Percentiles rank a stretch among this genome's conserved stretches.
These are phyloP conservation scores for Arctostaphylos glauca DNA, from an alignment of 148 eudicot species.

Conservation along the genomic window DNA sequence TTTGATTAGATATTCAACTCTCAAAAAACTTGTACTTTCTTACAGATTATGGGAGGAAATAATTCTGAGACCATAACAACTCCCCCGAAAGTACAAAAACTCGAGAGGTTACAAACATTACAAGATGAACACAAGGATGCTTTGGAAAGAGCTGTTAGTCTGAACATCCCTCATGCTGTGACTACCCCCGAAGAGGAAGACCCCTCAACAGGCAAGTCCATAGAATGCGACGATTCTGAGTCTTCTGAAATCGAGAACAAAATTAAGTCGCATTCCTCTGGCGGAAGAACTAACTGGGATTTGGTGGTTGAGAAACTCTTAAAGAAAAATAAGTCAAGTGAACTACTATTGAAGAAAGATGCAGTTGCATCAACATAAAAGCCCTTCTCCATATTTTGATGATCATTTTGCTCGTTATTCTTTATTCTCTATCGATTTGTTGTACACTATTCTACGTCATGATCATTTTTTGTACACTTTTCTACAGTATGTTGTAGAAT, in stretches of 20 bases:
- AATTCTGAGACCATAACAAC: slow-evolving; percentile 37
- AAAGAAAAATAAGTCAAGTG: slow-evolving; percentile 36
- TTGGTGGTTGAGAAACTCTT: slow-evolving; percentile 57
- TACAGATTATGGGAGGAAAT: slow-evolving; percentile 54
- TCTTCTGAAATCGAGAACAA: slow-evolving; percentile 12
- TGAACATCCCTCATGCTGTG: slow-evolving; percentile 80
- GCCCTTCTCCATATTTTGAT: background rate
- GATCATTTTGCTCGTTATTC: background rate
- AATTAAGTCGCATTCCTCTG: slow-evolving; percentile 17
- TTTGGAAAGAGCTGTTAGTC: slow-evolving; percentile 73
- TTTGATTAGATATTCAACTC: background rate
- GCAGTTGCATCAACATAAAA: slow-evolving; percentile 20
- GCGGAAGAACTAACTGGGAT: slow-evolving; percentile 55
- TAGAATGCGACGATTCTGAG: slow-evolving; percentile 4
- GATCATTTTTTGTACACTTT: background rate
- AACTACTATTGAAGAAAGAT: slow-evolving; percentile 24
- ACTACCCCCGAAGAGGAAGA: slow-evolving; percentile 30
- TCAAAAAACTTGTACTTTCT: background rate
- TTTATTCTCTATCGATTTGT: background rate
- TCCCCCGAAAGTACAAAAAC: slow-evolving; percentile 61
- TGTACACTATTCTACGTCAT: background rate
- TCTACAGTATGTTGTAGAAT: background rate
- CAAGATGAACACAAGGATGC: slow-evolving; percentile 91
- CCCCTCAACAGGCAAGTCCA: slow-evolving; percentile 14
- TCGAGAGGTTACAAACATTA: slow-evolving; percentile 61